phyloP scores from a whole-genome alignment of 2,329 filamentous ascomycete genomes.

The Capronia americana region DNA sequence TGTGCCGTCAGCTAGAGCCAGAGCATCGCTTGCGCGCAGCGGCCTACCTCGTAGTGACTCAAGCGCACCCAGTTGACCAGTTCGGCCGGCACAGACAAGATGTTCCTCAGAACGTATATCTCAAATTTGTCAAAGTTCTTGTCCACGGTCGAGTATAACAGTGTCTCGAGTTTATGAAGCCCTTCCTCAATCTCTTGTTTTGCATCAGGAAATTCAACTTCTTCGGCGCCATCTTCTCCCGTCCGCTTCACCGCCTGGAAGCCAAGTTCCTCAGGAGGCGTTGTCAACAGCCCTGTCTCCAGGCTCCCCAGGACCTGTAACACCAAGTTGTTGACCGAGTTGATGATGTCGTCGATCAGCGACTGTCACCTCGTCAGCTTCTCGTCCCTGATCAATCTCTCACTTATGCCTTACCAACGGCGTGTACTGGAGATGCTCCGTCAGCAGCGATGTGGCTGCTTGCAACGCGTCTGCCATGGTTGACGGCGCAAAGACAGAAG shows the following conservation, averaged over 20 bases:
- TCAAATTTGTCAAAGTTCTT: constrained; percentile 86
- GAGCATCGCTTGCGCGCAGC: neutral
- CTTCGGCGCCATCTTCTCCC: constrained; percentile 51
- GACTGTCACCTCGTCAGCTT: constrained; percentile 61
- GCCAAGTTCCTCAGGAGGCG: constrained; percentile 78
- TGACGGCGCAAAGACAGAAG: neutral
- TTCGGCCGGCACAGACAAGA: constrained; percentile 75
- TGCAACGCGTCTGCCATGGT: constrained; percentile 38
- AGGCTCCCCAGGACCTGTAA: constrained; percentile 88
- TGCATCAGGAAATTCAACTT: constrained; percentile 57
- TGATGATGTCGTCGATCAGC: constrained; percentile 97
- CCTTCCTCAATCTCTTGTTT: constrained; percentile 85
- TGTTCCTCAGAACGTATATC: constrained; percentile 88
- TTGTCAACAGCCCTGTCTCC: constrained; percentile 78
- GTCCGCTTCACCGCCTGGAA: constrained; percentile 65
- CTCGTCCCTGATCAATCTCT: neutral
- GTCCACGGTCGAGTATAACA: constrained; percentile 80
- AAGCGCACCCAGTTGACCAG: constrained; percentile 78
- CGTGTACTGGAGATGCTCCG: constrained; percentile 94
- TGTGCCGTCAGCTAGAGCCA: constrained; percentile 23
- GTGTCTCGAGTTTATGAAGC: constrained; percentile 80
- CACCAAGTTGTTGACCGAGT: constrained; percentile 90
- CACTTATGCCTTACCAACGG: constrained; percentile 73
- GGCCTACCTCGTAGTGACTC: constrained; percentile 77
- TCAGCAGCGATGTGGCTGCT: constrained; percentile 69